Base-by-base conservation (phyloP, 345 rosid species). In the Fremontodendron californicum region DNA sequence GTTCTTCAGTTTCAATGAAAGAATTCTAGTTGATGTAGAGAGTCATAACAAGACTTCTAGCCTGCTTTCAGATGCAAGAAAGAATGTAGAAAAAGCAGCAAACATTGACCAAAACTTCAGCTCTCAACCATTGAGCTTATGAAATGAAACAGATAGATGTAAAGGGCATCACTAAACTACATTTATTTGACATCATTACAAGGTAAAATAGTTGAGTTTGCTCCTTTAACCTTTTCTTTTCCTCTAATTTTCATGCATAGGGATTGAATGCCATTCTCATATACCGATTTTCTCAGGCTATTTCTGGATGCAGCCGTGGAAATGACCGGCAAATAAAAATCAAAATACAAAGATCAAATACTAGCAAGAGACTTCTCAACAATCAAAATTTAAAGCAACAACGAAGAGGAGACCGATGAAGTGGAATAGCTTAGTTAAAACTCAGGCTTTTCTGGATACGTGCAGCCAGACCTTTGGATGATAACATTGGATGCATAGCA, bases 401-500 rank as follows among this genome's bases (percentile, higher is more conserved):
- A 52, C n/a, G 23, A 61, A 75, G 71, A 46, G 58, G 57, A 77
- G 40, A 40, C 55, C 15, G 18, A 49, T 23, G 16, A 13, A 0
- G 10, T 29, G 21, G 70, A 73, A 31, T 29, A n/a, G 61, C 54
- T 76, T 82, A 88, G n/a, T 71, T 79, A 79, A 88, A 54, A 86
- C 21, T 88, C 80, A 2, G 92, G 93, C 86, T 87, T 88, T 60
- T 77, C 87, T 0, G 93, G 95, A 40, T 88, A 92, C 58, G 97
- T 90, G 97, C 98, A 96, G 40, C 99, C 96, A 46, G 97, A 88
- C 87, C 98, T 91, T 62, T 96, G 99, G 86, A 94, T 94, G 62
- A 94, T 84, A n/a, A 91, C 98, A 60, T 93, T 93, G 21, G 97
- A 83, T 0, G 94, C 97, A 31, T 96, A 93, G 77, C 88, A 87